Evolutionary conservation across 805 yeast species (phyloP).

Genomic region (Candida pseudoglaebosa): DNA sequence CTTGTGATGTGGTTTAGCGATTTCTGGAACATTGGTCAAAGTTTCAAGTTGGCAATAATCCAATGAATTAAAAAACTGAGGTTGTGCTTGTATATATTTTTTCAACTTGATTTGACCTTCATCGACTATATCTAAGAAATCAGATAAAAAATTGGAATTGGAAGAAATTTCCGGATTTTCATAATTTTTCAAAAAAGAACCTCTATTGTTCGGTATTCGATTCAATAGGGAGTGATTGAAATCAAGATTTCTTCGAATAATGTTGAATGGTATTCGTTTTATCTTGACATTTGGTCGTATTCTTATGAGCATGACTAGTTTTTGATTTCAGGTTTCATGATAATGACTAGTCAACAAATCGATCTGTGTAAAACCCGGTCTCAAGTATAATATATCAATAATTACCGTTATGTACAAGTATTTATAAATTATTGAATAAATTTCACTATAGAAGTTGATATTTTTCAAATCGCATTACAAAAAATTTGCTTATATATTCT

Average conservation of each 20-base stretch:
- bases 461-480: constrained; percentile 1
- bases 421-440: not conserved
- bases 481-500: too few species aligned
- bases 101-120: constrained; percentile 8
- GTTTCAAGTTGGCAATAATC: constrained; percentile 5
- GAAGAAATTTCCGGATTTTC: not conserved
- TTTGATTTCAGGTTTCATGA: not conserved
- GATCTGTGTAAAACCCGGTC: too few species aligned
- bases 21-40: too few species aligned
- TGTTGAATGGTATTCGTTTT: constrained; percentile 1
- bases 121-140: constrained; percentile 7
- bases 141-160: constrained; percentile 1
- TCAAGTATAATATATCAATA: not conserved
- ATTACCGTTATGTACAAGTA: not conserved
- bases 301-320: constrained; percentile 1
- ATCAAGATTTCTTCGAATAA: not conserved
- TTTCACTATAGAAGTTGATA: not conserved
- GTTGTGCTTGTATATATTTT: constrained; percentile 5
- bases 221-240: not conserved
- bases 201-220: not conserved
- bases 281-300: constrained; percentile 7
- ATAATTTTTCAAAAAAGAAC: not conserved
- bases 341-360: not conserved
- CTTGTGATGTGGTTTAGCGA: too few species aligned
- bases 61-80: constrained; percentile 6